phyloP scores from a whole-genome alignment of 169 alveolate genomes.

The Besnoitia besnoiti region DNA sequence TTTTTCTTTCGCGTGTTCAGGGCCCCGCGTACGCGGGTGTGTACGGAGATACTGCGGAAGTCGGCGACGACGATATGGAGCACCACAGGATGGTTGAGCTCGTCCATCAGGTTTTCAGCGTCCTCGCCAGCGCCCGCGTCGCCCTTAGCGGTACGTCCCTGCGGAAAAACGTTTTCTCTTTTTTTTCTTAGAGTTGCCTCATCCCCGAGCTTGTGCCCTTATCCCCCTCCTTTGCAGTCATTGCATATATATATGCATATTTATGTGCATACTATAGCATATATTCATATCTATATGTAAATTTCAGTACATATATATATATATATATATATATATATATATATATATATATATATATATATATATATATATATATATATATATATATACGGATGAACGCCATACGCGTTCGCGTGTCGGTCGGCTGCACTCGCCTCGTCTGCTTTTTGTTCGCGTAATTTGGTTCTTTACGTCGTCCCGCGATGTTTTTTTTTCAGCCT shows the following conservation, averaged over 20 bases:
- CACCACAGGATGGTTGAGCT: constrained; percentile 56
- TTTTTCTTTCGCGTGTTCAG: not conserved
- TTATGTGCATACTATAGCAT: no score
- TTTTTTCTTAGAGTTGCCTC: no score
- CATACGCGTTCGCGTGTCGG: no score
- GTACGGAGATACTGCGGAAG: constrained; percentile 41
- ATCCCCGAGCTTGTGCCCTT: no score
- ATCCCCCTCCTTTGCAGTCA: no score
- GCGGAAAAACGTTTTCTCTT: no score
- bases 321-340: not conserved
- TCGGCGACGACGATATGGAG: constrained; percentile 71
- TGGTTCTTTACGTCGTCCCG: not conserved
- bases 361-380: not conserved
- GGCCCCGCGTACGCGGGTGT: constrained; percentile 67
- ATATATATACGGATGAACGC: not conserved
- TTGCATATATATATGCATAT: no score
- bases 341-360: not conserved
- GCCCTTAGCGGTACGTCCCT: constrained; percentile 44
- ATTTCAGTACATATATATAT: not conserved
- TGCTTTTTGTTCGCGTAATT: not conserved
- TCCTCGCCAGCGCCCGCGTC: constrained; percentile 5
- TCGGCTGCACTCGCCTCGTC: not conserved
- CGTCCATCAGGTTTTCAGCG: constrained; percentile 16
- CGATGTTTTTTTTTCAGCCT: not conserved
- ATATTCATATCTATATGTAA: not conserved